A percentile compares a stretch with the other conserved stretches of the same genome.
phyloP scores from a whole-genome alignment of 2,329 filamentous ascomycete species.

The Metarhizium robertsii region DNA sequence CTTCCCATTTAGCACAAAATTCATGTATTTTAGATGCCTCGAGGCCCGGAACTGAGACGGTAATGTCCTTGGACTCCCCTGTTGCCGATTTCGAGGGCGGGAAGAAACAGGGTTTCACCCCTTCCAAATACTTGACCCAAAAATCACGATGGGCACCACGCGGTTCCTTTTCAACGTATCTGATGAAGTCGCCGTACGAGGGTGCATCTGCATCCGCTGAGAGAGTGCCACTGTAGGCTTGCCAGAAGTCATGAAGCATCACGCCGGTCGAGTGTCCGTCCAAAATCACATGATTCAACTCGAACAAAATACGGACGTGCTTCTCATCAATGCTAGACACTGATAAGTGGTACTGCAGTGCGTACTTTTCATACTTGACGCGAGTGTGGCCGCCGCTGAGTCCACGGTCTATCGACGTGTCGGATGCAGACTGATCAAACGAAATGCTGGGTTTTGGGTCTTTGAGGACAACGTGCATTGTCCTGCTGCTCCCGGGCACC shows the following conservation, averaged over 20 bases:
- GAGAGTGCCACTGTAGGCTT: neutral
- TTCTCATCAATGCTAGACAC: neutral
- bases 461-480: conserved; percentile 6
- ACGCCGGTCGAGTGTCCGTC: conserved; percentile 5
- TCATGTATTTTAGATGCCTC: neutral
- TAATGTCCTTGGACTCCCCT: neutral
- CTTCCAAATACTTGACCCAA: neutral
- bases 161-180: neutral
- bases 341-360: neutral
- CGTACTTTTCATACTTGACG: neutral
- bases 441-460: conserved; percentile 3
- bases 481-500: conserved; percentile 1
- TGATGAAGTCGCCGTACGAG: conserved; percentile 2
- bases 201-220: neutral
- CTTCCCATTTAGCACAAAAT: conserved; percentile 5
- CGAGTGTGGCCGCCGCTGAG: neutral
- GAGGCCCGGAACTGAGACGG: neutral
- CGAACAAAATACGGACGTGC: neutral
- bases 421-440: neutral
- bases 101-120: neutral
- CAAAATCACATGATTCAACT: conserved; percentile 3
- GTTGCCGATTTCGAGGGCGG: neutral
- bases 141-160: neutral
- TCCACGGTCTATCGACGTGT: too few relatives aligned
- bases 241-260: neutral